A percentile compares a stretch with the other conserved stretches of the same genome.
Conservation (phyloP, 2,329 filamentous ascomycete genomes). For the Gaeumannomyces sp. region DNA sequence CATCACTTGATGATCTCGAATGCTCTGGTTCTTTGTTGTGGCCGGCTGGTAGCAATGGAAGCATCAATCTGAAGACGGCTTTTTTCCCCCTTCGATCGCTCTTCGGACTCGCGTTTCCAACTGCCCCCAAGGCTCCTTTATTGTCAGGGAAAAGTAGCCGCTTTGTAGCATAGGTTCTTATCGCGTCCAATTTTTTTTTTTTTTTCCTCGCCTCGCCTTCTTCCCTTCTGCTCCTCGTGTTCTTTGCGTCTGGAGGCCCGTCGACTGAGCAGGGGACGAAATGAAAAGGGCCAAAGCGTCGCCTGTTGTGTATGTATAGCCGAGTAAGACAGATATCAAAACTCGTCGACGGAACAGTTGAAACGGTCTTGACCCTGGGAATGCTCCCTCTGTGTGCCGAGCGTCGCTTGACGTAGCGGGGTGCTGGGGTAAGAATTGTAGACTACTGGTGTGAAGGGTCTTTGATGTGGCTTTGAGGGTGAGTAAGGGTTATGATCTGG, state of each 20-base stretch:
- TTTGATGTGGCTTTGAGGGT: not conserved
- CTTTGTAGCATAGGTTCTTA: not conserved
- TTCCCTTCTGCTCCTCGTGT: not conserved
- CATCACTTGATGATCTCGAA: not conserved
- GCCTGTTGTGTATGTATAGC: not conserved
- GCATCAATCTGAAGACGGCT: not conserved
- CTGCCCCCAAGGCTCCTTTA: not conserved
- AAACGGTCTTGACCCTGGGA: not conserved
- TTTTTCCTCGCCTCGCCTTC: not conserved
- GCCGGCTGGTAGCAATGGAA: not conserved
- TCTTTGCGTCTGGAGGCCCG: not conserved
- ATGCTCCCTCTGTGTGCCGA: not conserved
- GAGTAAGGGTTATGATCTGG: too few species aligned
- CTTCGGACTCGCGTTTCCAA: not conserved
- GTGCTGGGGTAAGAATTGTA: too few species aligned
- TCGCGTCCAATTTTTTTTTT: not conserved
- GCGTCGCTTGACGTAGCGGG: not conserved
- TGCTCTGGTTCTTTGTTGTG: not conserved
- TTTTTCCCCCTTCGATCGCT: not conserved
- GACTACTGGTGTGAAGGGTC: too few species aligned
- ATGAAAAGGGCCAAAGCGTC: not conserved
- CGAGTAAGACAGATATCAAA: not conserved
- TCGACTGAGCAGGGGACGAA: not conserved
- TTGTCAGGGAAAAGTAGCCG: not conserved
- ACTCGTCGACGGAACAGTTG: not conserved